Percentiles rank a stretch among this genome's conserved stretches.
Conservation (phyloP, 2,329 filamentous ascomycete genomes). For the Colletotrichum sp. region DNA sequence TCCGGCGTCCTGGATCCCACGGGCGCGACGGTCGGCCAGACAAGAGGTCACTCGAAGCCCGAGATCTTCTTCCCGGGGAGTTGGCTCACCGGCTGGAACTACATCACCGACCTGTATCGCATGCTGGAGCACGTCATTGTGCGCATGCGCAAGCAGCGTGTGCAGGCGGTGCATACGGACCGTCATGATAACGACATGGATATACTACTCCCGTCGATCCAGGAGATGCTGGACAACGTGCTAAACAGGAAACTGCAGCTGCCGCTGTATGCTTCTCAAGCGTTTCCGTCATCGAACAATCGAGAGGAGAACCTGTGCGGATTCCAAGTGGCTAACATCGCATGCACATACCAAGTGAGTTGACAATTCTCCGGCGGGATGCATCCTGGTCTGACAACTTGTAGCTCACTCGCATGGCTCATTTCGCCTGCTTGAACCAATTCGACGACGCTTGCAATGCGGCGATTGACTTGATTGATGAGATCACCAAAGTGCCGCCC, state of each 20-base stretch:
- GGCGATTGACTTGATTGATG: slow-evolving; percentile 15
- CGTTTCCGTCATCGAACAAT: slow-evolving; percentile 4
- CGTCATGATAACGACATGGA: slow-evolving; percentile 2
- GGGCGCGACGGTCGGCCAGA: not conserved
- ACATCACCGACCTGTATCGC: slow-evolving; percentile 61
- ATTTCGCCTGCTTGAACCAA: slow-evolving; percentile 20
- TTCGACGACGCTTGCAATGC: slow-evolving; percentile 21
- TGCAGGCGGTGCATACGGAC: slow-evolving; percentile 12
- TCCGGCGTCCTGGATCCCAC: slow-evolving; percentile 4
- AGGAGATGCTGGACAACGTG: slow-evolving; percentile 11
- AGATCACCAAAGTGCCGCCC: slow-evolving; percentile 16
- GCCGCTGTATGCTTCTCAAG: not conserved
- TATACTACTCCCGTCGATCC: slow-evolving; percentile 11
- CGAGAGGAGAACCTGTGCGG: slow-evolving; percentile 33
- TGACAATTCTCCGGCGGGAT: too few species aligned
- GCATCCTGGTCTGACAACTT: not conserved
- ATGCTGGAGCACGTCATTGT: slow-evolving; percentile 55
- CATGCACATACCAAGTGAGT: slow-evolving; percentile 34
- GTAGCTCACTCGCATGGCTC: slow-evolving; percentile 20
- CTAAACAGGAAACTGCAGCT: slow-evolving; percentile 5
- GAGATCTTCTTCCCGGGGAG: slow-evolving; percentile 9
- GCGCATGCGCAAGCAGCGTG: slow-evolving; percentile 20
- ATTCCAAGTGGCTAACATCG: slow-evolving; percentile 41
- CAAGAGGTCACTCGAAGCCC: not conserved
- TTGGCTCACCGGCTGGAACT: slow-evolving; percentile 64